phyloP scores from a whole-genome alignment of 306 rosid species.

The Astragalus membranaceus region DNA sequence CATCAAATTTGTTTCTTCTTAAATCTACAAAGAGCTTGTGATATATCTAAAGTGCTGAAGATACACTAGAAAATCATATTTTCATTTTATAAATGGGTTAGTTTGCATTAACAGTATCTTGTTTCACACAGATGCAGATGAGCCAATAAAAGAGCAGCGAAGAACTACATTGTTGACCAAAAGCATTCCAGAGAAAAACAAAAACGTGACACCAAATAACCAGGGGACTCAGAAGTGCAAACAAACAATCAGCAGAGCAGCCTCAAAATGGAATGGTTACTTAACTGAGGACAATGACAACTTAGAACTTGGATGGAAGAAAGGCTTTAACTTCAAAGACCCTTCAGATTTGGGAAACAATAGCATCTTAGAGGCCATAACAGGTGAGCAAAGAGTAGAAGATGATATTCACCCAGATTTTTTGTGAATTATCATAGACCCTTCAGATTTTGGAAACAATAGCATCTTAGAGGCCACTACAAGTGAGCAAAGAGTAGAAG shows the following conservation, averaged over 20 bases:
- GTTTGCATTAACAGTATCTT: neutral
- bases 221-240: conserved; percentile 14
- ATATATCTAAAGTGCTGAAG: neutral
- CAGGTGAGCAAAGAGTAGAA: conserved; percentile 55
- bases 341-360: neutral
- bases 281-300: conserved; percentile 30
- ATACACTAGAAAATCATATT: neutral
- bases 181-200: conserved; percentile 17
- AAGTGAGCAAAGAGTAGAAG: conserved; percentile 60
- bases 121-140: conserved; percentile 28
- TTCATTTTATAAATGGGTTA: neutral
- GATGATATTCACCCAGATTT: conserved; percentile 86
- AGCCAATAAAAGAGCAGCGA: conserved; percentile 1
- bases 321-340: neutral
- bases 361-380: conserved; percentile 17
- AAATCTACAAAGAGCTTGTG: neutral
- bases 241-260: conserved; percentile 5
- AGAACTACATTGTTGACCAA: neutral
- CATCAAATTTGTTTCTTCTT: neutral
- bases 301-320: neutral
- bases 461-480: conserved; percentile 21
- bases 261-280: conserved; percentile 69
- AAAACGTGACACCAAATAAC: neutral
- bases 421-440: conserved; percentile 25
- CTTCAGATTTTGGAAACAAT: neutral